phyloP scores from a whole-genome alignment of 441 rosid species.

The Jatropha podagrica region DNA sequence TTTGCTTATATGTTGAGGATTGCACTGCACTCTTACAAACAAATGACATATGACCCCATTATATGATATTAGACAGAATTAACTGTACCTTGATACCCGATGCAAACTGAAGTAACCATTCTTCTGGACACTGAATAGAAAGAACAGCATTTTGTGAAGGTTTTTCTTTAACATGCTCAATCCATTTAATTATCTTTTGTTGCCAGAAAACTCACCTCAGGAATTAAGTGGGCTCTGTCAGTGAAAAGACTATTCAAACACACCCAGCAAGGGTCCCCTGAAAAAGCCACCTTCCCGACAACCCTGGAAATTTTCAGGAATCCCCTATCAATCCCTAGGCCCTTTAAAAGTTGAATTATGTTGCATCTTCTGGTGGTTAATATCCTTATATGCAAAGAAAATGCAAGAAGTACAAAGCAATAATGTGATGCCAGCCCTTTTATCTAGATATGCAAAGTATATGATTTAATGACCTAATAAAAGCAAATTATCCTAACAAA shows the following conservation, averaged over 20 bases:
- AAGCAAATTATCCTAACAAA: neutral
- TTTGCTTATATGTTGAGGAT: neutral
- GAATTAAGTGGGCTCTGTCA: constrained; percentile 29
- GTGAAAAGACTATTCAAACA: constrained; percentile 32
- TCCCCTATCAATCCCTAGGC: constrained; percentile 3
- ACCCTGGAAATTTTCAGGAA: constrained; percentile 35
- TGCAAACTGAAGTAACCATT: constrained; percentile 65
- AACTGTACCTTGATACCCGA: constrained; percentile 59
- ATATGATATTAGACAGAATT: neutral
- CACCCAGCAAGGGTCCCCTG: constrained; percentile 47
- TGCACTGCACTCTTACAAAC: neutral
- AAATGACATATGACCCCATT: neutral
- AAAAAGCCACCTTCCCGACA: constrained; percentile 47
- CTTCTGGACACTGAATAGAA: constrained; percentile 50
- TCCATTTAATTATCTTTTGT: neutral
- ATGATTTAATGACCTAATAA: neutral
- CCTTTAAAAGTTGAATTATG: neutral
- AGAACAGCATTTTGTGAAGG: constrained; percentile 21
- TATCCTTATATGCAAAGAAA: neutral
- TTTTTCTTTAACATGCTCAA: neutral
- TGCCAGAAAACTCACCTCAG: constrained; percentile 35
- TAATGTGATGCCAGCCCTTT: neutral
- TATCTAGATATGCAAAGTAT: neutral
- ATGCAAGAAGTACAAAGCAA: neutral
- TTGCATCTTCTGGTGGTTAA: neutral